Percentiles rank a stretch among this genome's conserved stretches.
Conservation (phyloP, 1,139 yeast genomes). For the Spencermartinsiella ligniputridi region DNA sequence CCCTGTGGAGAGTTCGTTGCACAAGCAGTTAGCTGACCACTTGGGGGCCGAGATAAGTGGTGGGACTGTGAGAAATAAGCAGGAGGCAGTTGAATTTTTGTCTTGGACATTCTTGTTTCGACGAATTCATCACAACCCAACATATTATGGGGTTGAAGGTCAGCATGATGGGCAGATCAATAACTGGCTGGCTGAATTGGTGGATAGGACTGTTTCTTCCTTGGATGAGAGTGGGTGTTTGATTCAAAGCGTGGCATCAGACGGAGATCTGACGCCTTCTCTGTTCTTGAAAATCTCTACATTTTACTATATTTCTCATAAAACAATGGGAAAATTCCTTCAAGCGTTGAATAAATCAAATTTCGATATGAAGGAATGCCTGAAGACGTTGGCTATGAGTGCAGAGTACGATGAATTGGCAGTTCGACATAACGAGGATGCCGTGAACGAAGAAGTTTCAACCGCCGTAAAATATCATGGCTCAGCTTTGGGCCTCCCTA, state of each 20-base stretch:
- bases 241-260: constrained; percentile 38
- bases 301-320: constrained; percentile 89
- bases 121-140: constrained; percentile 92
- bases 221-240: constrained; percentile 74
- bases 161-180: constrained; percentile 37
- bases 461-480: constrained; percentile 72
- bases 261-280: constrained; percentile 55
- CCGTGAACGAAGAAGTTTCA: constrained; percentile 87
- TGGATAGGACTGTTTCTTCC: constrained; percentile 66
- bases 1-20: constrained; percentile 95
- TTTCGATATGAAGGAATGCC: constrained; percentile 62
- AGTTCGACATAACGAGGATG: constrained; percentile 91
- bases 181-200: constrained; percentile 62
- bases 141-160: constrained; percentile 83
- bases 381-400: constrained; percentile 71
- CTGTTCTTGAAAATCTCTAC: constrained; percentile 83
- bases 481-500: constrained; percentile 48
- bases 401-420: constrained; percentile 90
- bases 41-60: constrained; percentile 94
- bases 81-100: constrained; percentile 87
- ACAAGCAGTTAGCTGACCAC: constrained; percentile 89
- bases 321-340: constrained; percentile 70
- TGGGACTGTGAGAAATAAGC: constrained; percentile 76
- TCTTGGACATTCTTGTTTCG: constrained; percentile 94
- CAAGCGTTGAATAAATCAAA: constrained; percentile 41